phyloP scores from a whole-genome alignment of 257 asterid species.

The Solanum microdontum region DNA sequence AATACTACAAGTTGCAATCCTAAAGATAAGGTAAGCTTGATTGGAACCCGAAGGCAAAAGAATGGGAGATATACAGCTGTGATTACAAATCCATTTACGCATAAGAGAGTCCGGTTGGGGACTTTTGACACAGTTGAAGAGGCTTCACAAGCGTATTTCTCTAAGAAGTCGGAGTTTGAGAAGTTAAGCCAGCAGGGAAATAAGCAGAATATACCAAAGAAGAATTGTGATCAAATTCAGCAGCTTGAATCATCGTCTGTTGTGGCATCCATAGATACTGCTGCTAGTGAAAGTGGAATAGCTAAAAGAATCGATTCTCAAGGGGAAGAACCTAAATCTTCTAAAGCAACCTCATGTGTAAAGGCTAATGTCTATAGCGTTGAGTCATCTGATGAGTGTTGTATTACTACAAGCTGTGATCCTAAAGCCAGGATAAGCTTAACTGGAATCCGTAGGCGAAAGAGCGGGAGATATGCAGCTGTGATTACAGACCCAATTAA shows the following conservation, averaged over 20 bases:
- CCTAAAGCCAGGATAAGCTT: not conserved
- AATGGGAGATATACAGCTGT: not conserved
- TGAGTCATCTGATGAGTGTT: not conserved
- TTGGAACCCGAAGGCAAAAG: not conserved
- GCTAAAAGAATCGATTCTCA: not conserved
- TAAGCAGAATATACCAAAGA: not conserved
- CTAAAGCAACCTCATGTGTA: not conserved
- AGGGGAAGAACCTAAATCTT: not conserved
- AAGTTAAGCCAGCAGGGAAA: not conserved
- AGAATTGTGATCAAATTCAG: not conserved
- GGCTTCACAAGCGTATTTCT: not conserved
- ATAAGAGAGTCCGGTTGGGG: not conserved
- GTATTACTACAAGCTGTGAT: not conserved
- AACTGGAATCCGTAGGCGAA: not conserved
- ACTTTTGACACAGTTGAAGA: not conserved
- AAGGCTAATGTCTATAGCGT: not conserved
- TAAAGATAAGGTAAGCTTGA: not conserved
- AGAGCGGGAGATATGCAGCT: not conserved
- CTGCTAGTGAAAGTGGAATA: not conserved
- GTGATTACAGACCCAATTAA: not conserved
- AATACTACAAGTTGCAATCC: not conserved
- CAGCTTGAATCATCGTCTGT: not conserved
- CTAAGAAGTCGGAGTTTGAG: not conserved
- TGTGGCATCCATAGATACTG: not conserved
- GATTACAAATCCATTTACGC: not conserved